phyloP scores from a whole-genome alignment of 2,329 filamentous ascomycete species.

The Colletotrichum shisoi region DNA sequence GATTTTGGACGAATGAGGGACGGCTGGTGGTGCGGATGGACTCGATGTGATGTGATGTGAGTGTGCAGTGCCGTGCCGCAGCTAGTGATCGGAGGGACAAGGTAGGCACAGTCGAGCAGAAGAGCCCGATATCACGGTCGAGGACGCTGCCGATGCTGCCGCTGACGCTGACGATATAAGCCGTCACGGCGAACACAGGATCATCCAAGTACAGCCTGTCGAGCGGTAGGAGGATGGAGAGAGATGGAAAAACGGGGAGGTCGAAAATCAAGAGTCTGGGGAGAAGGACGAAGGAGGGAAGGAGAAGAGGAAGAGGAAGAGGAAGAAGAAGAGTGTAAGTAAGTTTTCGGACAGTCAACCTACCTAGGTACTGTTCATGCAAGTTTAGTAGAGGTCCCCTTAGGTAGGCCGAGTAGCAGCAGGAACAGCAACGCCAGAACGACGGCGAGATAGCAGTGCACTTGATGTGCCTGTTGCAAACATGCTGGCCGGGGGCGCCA shows the following conservation, averaged over 20 bases:
- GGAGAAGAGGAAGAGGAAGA: background rate
- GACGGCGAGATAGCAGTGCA: background rate
- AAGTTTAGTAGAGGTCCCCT: background rate
- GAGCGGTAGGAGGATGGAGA: background rate
- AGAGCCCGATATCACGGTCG: constrained; percentile 32
- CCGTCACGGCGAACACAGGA: background rate
- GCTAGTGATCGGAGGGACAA: constrained; percentile 26
- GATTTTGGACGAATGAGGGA: constrained; percentile 17
- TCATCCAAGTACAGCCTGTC: background rate
- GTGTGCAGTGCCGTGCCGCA: constrained; percentile 34
- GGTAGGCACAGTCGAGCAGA: constrained; percentile 27
- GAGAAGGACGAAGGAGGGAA: background rate
- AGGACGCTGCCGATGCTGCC: constrained; percentile 10
- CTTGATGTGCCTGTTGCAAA: too few species aligned
- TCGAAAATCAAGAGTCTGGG: background rate
- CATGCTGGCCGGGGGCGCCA: background rate
- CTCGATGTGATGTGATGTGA: constrained; percentile 32
- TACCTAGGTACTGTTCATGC: background rate
- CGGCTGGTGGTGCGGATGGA: constrained; percentile 4
- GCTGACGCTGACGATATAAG: constrained; percentile 1
- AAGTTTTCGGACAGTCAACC: constrained; percentile 3
- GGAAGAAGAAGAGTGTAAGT: constrained; percentile 15
- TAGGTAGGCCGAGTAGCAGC: background rate
- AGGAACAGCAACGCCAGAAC: constrained; percentile 17
- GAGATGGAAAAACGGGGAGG: background rate